These are phyloP conservation scores for Apiospora kogelbergensis DNA, from an alignment of 2,329 filamentous ascomycete species.

Conservation along the genomic window DNA sequence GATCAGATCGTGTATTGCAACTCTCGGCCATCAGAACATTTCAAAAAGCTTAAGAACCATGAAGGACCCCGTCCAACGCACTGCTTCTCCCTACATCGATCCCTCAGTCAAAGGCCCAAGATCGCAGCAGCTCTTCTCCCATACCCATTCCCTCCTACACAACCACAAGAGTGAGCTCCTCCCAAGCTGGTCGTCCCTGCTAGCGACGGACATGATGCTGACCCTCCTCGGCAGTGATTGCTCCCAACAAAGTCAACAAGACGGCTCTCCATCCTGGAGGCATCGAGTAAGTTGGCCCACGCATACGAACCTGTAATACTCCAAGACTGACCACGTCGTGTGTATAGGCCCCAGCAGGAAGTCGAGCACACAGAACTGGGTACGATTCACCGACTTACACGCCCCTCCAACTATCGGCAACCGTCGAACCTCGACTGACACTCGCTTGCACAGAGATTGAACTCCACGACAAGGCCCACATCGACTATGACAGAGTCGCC, in stretches of 20 bases:
- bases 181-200: neutral
- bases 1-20: constrained; percentile 23
- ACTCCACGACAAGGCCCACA: constrained; percentile 95
- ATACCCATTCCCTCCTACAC: constrained; percentile 30
- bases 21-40: constrained; percentile 19
- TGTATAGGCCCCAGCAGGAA: constrained; percentile 61
- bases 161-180: constrained; percentile 26
- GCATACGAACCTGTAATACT: constrained; percentile 4
- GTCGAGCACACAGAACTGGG: constrained; percentile 90
- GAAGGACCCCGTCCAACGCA: constrained; percentile 41
- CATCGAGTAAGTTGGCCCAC: constrained; percentile 69
- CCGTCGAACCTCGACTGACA: constrained; percentile 14
- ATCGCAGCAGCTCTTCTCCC: constrained; percentile 39
- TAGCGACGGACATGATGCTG: constrained; percentile 16
- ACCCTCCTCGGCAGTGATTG: constrained; percentile 44
- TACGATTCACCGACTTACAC: constrained; percentile 31
- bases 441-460: constrained; percentile 67
- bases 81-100: constrained; percentile 45
- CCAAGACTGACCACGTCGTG: constrained; percentile 24
- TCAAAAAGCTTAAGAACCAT: constrained; percentile 32
- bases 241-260: constrained; percentile 73
- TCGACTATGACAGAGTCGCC: constrained; percentile 97
- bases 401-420: neutral
- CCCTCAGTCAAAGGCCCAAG: constrained; percentile 44
- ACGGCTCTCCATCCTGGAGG: constrained; percentile 87